Evolutionary conservation across 768 basidiomycete species (phyloP), one percentile per base, ranked within the genome.

Genomic region (Macrolepiota dolichaula): DNA sequence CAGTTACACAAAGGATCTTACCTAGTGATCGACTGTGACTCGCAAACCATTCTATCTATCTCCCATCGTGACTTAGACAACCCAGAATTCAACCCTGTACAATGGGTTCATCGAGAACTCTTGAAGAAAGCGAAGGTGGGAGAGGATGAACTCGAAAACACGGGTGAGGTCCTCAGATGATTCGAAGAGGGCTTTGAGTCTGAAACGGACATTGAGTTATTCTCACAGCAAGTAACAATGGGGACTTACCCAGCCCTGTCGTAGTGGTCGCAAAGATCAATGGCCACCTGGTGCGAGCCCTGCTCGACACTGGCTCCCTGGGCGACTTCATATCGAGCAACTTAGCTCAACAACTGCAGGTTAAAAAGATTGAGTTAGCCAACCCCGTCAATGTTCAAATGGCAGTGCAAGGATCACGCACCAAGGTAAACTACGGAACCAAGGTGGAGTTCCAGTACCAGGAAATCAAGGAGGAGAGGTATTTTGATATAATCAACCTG

Each of bases 341-440:
- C 6, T 13, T 77, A 0, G 72, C 70, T 0, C 74, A 78, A 57
- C 79, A 81, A 62, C 56, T 81, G 6, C 68, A 70, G 2, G 46
- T 77, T 0, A 55, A 64, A 19, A 59, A 57, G 0, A 59, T 63
- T 0, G 62, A 65, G 13, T 61, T 81, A 2, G 69, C 50, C 0
- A 69, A 69, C 24, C 78, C 74, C 0, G 27, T 81, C 3, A 59
- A 69, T 1, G 50, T 81, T 0, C 74, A 77, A 13, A 63, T 83
- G 0, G 80, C 78, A 0, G 74, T 77, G 0, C 72, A 76, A 29
- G 81, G 79, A 0, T 81, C 79, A 0, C 51, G 72, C 0, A 71
- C 77, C 0, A 73, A 74, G 51, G 67, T 81, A 0, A 79, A 75
- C 53, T 68, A 37, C 4, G 38, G 38, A 12, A 40, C 38, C 2